A percentile compares a stretch with the other conserved stretches of the same genome.
Evolutionary conservation across 345 rosid species (phyloP).

Genomic region (Salix exigua): DNA sequence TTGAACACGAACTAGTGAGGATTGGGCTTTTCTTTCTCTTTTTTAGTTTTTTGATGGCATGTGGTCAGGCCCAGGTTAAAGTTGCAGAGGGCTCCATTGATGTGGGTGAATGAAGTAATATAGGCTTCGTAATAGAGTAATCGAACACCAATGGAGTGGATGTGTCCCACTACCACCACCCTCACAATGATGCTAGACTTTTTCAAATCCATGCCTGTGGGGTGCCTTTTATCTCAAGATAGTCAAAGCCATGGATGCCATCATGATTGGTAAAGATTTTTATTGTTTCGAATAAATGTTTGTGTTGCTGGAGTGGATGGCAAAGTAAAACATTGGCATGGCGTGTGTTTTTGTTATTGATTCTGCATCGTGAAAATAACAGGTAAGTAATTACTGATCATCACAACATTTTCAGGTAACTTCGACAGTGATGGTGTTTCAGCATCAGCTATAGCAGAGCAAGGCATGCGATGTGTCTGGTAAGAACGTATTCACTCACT

Average conservation of each 20-base stretch:
- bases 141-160: not conserved
- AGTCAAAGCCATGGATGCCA: slow-evolving; percentile 12
- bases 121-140: not conserved
- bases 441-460: too few species aligned
- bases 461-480: too few species aligned
- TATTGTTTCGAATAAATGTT: not conserved
- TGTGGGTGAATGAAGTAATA: not conserved
- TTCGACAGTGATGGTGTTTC: too few species aligned
- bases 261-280: not conserved
- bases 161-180: not conserved
- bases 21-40: not conserved
- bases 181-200: not conserved
- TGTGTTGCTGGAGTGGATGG: slow-evolving; percentile 9
- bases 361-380: not conserved
- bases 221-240: not conserved
- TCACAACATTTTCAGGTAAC: too few species aligned
- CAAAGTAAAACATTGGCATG: slow-evolving; percentile 1
- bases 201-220: not conserved
- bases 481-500: too few species aligned
- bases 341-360: not conserved
- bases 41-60: not conserved
- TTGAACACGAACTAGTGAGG: not conserved
- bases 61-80: not conserved
- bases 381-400: not conserved
- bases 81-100: not conserved